Conservation (phyloP, 768 basidiomycete species). For the Boletus tylopilopsis region DNA sequence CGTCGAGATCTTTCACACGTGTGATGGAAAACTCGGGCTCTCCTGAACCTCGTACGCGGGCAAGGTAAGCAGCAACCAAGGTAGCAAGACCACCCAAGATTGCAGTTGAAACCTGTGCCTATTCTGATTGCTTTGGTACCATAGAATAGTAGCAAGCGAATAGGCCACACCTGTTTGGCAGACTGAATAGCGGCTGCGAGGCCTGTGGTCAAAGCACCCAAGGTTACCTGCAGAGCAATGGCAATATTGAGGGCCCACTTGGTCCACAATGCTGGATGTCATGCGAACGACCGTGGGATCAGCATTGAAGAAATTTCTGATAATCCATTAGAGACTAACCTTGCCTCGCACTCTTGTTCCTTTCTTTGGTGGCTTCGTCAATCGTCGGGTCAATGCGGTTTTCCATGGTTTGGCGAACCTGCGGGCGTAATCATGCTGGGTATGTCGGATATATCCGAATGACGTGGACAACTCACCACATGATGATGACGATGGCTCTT, state of each 20-base stretch:
- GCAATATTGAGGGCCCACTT: slow-evolving; percentile 41
- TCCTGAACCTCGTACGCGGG: slow-evolving; percentile 61
- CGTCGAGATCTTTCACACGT: slow-evolving; percentile 58
- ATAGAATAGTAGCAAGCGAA: no score
- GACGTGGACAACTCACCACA: slow-evolving; percentile 11
- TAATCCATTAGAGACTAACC: slow-evolving; percentile 27
- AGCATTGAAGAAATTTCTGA: slow-evolving; percentile 1
- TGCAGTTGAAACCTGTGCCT: slow-evolving; percentile 39
- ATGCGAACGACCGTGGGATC: neutral
- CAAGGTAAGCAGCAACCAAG: slow-evolving; percentile 67
- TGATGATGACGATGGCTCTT: no score
- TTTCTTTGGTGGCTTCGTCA: slow-evolving; percentile 41
- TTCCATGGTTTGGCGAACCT: slow-evolving; percentile 38
- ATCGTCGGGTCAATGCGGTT: slow-evolving; percentile 57
- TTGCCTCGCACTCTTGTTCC: slow-evolving; percentile 43
- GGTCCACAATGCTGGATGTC: slow-evolving; percentile 28
- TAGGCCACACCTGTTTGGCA: slow-evolving; percentile 38
- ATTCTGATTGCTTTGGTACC: slow-evolving; percentile 1
- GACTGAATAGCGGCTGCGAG: slow-evolving; percentile 46
- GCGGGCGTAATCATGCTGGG: neutral
- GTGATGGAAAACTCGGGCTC: slow-evolving; percentile 64
- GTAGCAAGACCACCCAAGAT: slow-evolving; percentile 60
- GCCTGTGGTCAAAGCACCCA: slow-evolving; percentile 67
- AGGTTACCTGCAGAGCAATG: slow-evolving; percentile 58
- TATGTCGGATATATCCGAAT: neutral